Evolutionary conservation across 2,329 filamentous ascomycete genomes (phyloP), one percentile per base, ranked within the genome.

Genomic region (Elsinoe ampelina): DNA sequence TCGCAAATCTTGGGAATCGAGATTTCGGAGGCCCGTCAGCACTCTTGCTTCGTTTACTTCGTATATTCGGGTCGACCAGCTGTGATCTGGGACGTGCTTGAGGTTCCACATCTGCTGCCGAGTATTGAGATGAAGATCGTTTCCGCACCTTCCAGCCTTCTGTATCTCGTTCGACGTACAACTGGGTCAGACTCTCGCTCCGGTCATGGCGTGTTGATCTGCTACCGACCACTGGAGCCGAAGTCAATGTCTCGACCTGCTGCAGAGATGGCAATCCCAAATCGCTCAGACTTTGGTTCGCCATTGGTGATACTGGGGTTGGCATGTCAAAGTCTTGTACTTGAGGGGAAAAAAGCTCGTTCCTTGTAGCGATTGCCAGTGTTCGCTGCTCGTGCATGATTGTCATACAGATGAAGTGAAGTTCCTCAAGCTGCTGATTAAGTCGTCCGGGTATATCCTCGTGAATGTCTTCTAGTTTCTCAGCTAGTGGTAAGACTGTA

Each of bases 401-500:
- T 0, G 58, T 43, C 65, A 65, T 63, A 38, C 64, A 65, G 26
- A 65, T 60, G 12, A 59, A 61, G 57, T 67, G 65, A 7, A 65
- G 52, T 48, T 68, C 66, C 34, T 65, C 60, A 34, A 69, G 63
- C 57, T 66, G 64, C 22, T 52, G 57, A 35, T 64, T 63, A 10
- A 67, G 56, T 20, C 65, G 59, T 26, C 63, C 65, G 34, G 63
- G 57, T 15, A 64, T 60, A 8, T 57, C 58, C 20, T 66, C 58
- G 58, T 69, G 67, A 4, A 69, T 65, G 20, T 61, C 63, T 26
- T 63, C 63, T 32, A 68, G 60, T 48, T 66, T 64, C 32, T 66
- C 63, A 17, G 66, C 65, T 63, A 70, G 66, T n/a, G 66, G 66
- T 41, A 65, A 52, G 6, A 69, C 65, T 3, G 64, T 68, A 41